Evolutionary conservation across 805 yeast genomes (phyloP), one percentile per base, ranked within the genome.

Genomic region (Nakazawaea populi): DNA sequence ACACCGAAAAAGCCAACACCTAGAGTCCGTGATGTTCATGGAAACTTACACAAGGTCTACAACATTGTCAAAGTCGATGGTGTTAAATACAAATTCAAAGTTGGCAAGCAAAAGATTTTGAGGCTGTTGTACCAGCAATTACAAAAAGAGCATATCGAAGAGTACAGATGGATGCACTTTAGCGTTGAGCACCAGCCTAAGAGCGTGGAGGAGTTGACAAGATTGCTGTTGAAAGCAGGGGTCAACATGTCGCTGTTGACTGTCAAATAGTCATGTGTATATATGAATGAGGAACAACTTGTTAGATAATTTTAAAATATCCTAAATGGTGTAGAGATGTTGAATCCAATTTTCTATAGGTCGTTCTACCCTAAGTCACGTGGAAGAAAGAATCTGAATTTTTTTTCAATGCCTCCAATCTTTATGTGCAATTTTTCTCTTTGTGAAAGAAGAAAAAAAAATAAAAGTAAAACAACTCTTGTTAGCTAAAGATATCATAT

Each of bases 21-120:
- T 48, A 57, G 65, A 24, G 68, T 72, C 35, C 59, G 65, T 27
- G 63, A 59, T 28, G 54, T 58, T 7, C 60, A 58, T 3, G 58
- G 63, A 18, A 71, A 57, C 9, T 64, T 49, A 45, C 64, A 49
- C 11, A 71, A 72, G 29, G 76, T 87, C 4, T 85, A 72, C 62
- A 80, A 73, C 63, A 65, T 76, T 29, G 80, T 78, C 35, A 47
- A 44, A 1, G 60, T 69, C 42, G 64, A 67, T 10, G 79, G 75
- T 12, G 64, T 71, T 42, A 76, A 78, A 42, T 52, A 72, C 38
- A 71, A 77, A 50, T 63, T 89, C 48, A 72, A 70, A 3, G 83
- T 78, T 41, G 92, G 94, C 42, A 82, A 82, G 66, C 77, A 87
- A 63, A 79, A 74, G 60, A 70, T 89, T 46, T 64, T 87, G 52